These are phyloP conservation scores for Venturia carpophila DNA, from an alignment of 2,329 filamentous ascomycete species.

Conservation along the genomic window DNA sequence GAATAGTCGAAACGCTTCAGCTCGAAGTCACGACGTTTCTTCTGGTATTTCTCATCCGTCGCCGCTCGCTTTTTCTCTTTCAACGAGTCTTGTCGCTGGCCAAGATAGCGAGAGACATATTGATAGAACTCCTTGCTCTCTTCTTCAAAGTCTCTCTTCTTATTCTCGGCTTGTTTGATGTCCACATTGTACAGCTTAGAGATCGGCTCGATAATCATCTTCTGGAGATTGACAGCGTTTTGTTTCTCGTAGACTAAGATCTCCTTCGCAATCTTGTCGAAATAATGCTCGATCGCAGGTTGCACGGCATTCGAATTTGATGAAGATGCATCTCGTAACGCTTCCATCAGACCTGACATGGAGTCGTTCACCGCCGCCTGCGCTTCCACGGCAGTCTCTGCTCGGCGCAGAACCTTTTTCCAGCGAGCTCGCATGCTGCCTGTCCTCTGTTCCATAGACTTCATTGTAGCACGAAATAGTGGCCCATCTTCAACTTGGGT, in stretches of 20 bases:
- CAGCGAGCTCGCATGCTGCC: conserved; percentile 88
- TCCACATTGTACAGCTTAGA: conserved; percentile 87
- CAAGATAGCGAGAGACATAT: conserved; percentile 91
- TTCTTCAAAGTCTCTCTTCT: conserved; percentile 97
- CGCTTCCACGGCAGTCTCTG: conserved; percentile 76
- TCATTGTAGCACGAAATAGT: conserved; percentile 92
- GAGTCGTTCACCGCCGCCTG: conserved; percentile 82
- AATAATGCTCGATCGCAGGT: conserved; percentile 94
- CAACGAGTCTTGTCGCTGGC: conserved; percentile 86
- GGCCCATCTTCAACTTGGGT: conserved; percentile 84
- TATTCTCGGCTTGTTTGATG: conserved; percentile 94
- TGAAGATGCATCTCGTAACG: conserved; percentile 75
- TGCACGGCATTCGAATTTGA: conserved; percentile 97
- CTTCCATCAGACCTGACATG: conserved; percentile 72
- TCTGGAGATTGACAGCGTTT: conserved; percentile 78
- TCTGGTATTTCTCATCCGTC: conserved; percentile 93
- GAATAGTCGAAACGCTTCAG: conserved; percentile 98
- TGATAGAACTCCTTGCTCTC: conserved; percentile 98
- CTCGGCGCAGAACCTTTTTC: conserved; percentile 91
- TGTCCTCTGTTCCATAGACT: conserved; percentile 91
- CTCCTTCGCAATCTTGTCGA: conserved; percentile 89
- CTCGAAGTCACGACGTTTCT: conserved; percentile 88
- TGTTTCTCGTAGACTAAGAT: conserved; percentile 80
- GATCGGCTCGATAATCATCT: conserved; percentile 89
- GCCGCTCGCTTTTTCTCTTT: conserved; percentile 96